A percentile compares a stretch with the other conserved stretches of the same genome.
These are phyloP conservation scores for Rosa lucieae DNA, from an alignment of 306 rosid genomes.

Conservation along the genomic window DNA sequence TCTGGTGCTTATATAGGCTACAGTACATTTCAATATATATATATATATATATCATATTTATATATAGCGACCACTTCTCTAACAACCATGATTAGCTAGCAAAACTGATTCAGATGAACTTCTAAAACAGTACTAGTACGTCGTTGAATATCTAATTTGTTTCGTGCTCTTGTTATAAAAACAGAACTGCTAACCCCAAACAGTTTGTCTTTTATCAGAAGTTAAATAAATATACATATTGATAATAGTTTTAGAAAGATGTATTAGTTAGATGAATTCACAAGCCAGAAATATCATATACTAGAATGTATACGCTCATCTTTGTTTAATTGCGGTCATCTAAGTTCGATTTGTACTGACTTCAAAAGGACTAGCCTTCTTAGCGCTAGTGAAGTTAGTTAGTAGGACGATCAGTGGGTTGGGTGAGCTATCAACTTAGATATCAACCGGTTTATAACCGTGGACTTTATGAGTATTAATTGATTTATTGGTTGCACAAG, in stretches of 20 bases:
- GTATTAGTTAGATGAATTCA: neutral
- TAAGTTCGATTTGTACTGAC: too few species aligned
- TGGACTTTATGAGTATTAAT: too few species aligned
- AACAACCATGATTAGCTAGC: conserved; percentile 1
- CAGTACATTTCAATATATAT: neutral
- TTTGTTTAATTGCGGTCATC: neutral
- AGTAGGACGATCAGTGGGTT: neutral
- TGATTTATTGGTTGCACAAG: too few species aligned
- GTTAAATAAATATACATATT: neutral
- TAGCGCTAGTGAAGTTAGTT: neutral
- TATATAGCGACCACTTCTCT: neutral
- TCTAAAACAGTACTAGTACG: neutral
- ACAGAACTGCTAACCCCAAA: neutral
- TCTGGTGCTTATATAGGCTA: neutral
- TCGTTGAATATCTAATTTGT: neutral
- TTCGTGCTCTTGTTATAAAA: neutral
- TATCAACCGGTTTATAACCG: too few species aligned
- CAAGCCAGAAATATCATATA: neutral
- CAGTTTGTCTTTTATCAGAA: neutral
- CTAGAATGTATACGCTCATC: neutral
- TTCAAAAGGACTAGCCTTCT: neutral
- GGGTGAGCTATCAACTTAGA: too few species aligned
- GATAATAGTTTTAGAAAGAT: neutral
- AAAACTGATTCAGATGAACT: neutral
- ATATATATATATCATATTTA: neutral